phyloP scores from a whole-genome alignment of 1,139 yeast species.

The Kodamaea sp. region DNA sequence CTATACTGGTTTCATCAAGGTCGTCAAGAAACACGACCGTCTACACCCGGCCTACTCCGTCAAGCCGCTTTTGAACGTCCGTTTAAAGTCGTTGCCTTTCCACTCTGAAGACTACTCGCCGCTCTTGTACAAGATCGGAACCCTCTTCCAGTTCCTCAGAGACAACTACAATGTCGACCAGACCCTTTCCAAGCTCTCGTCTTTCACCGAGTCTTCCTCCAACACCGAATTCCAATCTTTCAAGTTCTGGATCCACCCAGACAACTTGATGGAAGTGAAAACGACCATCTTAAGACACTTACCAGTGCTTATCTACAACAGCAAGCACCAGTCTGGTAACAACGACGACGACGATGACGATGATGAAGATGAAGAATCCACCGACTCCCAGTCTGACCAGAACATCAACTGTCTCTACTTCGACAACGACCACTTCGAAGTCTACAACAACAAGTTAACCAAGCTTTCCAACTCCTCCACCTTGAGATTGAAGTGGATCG shows the following conservation, averaged over 20 bases:
- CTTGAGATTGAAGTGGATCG: slow-evolving; percentile 88
- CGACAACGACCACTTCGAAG: slow-evolving; percentile 79
- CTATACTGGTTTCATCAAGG: slow-evolving; percentile 91
- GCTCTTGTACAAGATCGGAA: slow-evolving; percentile 76
- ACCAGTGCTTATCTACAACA: slow-evolving; percentile 82
- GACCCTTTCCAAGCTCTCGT: slow-evolving; percentile 43
- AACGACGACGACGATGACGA: slow-evolving; percentile 26
- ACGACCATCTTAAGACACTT: slow-evolving; percentile 89
- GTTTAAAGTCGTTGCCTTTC: slow-evolving; percentile 85
- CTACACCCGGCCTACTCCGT: slow-evolving; percentile 84
- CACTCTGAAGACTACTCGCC: slow-evolving; percentile 96
- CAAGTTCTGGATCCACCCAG: slow-evolving; percentile 96
- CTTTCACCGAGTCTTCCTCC: slow-evolving; percentile 49
- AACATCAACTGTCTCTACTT: slow-evolving; percentile 84
- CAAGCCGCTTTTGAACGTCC: slow-evolving; percentile 81
- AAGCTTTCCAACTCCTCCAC: slow-evolving; percentile 72
- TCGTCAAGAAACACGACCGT: slow-evolving; percentile 94
- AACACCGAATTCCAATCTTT: slow-evolving; percentile 69
- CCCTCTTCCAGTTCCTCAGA: slow-evolving; percentile 77
- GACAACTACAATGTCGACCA: slow-evolving; percentile 55
- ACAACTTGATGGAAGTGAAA: slow-evolving; percentile 94
- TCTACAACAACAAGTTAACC: slow-evolving; percentile 81
- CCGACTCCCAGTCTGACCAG: slow-evolving; percentile 55
- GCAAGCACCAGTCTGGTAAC: slow-evolving; percentile 25
- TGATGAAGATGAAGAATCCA: slow-evolving; percentile 18